These are phyloP conservation scores for Pleomassaria siparia DNA, from an alignment of 2,329 filamentous ascomycete genomes.

Conservation along the genomic window DNA sequence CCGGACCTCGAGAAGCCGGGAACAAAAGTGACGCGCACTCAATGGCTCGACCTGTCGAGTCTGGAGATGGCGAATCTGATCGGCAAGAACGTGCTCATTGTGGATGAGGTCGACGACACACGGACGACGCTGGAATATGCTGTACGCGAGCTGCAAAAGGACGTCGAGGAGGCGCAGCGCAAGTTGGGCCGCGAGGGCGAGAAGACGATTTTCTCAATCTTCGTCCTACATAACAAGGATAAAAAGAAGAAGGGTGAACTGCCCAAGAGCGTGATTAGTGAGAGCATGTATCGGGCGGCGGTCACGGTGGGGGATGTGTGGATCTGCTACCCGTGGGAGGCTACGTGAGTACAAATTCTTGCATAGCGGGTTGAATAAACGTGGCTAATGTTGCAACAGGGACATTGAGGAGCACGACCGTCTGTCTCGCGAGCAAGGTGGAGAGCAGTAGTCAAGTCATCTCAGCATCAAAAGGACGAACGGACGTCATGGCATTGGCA, in stretches of 20 bases:
- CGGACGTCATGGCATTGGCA: background rate
- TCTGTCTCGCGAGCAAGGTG: conserved; percentile 51
- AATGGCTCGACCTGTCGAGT: conserved; percentile 92
- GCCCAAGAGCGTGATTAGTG: conserved; percentile 73
- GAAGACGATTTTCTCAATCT: conserved; percentile 89
- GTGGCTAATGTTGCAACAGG: too few relatives aligned
- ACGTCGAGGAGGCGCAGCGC: conserved; percentile 79
- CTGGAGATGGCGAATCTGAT: conserved; percentile 87
- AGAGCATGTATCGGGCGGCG: conserved; percentile 78
- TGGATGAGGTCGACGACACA: conserved; percentile 95
- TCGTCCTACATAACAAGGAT: conserved; percentile 98
- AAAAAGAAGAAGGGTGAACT: conserved; percentile 91
- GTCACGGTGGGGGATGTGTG: conserved; percentile 89
- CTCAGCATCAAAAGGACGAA: background rate
- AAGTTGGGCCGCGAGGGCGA: conserved; percentile 67
- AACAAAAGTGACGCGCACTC: conserved; percentile 93
- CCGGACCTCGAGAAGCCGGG: conserved; percentile 75
- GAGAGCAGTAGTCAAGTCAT: background rate
- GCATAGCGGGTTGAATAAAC: conserved; percentile 22
- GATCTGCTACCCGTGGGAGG: conserved; percentile 99
- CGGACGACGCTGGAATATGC: conserved; percentile 93
- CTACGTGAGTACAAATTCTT: conserved; percentile 55
- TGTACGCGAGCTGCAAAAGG: conserved; percentile 90
- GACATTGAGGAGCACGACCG: conserved; percentile 92
- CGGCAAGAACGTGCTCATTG: conserved; percentile 88